Conservation (phyloP, 495 filamentous ascomycete species). For the Aspergillus heteromorphus region DNA sequence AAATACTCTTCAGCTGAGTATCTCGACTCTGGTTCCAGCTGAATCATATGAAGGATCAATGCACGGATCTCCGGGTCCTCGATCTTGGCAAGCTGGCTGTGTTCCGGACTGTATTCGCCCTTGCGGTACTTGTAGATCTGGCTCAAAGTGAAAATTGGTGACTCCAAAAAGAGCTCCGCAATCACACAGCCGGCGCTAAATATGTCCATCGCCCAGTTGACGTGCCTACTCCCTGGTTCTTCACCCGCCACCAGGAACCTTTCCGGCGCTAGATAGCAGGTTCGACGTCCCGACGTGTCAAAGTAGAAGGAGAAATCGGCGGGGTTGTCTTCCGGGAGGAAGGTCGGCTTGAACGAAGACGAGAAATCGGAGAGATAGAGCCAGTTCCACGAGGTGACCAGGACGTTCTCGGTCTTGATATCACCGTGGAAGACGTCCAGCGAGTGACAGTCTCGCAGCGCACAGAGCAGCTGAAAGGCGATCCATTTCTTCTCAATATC, state of each 20-base stretch:
- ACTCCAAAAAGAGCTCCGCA: conserved; percentile 93
- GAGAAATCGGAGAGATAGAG: conserved; percentile 96
- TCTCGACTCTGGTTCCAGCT: conserved; percentile 81
- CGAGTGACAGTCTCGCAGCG: conserved; percentile 84
- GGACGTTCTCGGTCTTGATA: conserved; percentile 94
- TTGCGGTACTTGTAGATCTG: conserved; percentile 92
- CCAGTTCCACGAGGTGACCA: conserved; percentile 99
- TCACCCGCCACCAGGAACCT: conserved; percentile 72
- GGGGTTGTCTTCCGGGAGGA: conserved; percentile 93
- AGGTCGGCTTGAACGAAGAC: conserved; percentile 89
- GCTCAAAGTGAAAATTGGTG: conserved; percentile 85
- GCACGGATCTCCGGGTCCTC: conserved; percentile 82
- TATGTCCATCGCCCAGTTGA: conserved; percentile 97
- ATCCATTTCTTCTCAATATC: conserved; percentile 99
- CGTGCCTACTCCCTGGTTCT: conserved; percentile 53
- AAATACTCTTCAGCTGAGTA: conserved; percentile 94
- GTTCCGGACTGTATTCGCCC: conserved; percentile 84
- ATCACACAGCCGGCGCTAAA: conserved; percentile 98
- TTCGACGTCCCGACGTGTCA: conserved; percentile 83
- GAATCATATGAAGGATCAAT: conserved; percentile 91
- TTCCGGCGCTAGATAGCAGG: conserved; percentile 96
- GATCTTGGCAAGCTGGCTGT: conserved; percentile 75
- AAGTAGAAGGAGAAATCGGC: conserved; percentile 98
- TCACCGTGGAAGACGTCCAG: conserved; percentile 94
- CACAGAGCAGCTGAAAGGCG: conserved; percentile 91